phyloP scores from a whole-genome alignment of 371 early-diverging fungal genomes.

The Nematocida minor region DNA sequence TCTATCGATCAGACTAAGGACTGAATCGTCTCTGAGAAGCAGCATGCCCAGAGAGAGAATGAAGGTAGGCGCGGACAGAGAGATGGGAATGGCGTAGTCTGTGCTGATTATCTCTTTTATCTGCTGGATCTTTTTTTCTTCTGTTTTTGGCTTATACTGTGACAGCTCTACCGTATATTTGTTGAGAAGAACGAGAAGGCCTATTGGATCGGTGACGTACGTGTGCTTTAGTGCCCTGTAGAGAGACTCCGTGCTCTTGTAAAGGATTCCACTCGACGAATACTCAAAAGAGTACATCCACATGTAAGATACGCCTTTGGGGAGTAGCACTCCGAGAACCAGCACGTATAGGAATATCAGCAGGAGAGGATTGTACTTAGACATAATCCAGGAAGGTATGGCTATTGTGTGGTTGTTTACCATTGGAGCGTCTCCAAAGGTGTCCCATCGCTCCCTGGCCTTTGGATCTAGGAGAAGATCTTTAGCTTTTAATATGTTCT shows the following conservation, averaged over 20 bases:
- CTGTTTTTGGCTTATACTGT: neutral
- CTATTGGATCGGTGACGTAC: neutral
- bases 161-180: neutral
- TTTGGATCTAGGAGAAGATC: conserved; percentile 53
- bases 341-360: conserved; percentile 54
- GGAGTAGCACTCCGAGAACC: conserved; percentile 56
- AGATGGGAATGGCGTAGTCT: neutral
- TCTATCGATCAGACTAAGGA: neutral
- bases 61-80: neutral
- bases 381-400: conserved; percentile 59
- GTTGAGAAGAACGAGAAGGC: neutral
- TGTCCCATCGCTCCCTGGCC: conserved; percentile 52
- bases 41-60: neutral
- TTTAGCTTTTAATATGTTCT: conserved; percentile 52
- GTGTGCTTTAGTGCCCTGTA: conserved; percentile 23
- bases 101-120: neutral
- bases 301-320: conserved; percentile 51
- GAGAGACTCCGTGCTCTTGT: conserved; percentile 31
- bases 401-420: conserved; percentile 58
- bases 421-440: conserved; percentile 41
- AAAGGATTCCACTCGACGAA: conserved; percentile 19
- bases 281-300: conserved; percentile 53
- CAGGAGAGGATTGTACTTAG: conserved; percentile 33
- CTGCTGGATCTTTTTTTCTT: neutral
- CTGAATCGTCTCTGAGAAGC: neutral